A percentile compares a stretch with the other conserved stretches of the same genome.
phyloP scores from a whole-genome alignment of 2,329 filamentous ascomycete genomes.

The Trichoderma citrinoviride region DNA sequence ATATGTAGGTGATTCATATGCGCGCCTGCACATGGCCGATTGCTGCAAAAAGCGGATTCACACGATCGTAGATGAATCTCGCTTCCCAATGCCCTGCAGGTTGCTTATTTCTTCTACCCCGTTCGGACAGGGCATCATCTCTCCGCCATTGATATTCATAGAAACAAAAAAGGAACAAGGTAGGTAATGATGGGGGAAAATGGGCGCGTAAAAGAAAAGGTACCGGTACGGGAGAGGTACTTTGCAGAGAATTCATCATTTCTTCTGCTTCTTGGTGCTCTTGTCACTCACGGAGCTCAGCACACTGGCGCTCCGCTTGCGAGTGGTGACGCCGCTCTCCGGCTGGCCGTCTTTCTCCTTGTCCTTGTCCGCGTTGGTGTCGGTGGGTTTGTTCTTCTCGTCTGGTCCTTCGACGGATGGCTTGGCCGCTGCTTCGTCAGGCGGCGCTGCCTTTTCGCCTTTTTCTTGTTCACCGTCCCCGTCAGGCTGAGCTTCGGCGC shows the following conservation, averaged over 20 bases:
- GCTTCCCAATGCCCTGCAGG: background rate
- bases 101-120: background rate
- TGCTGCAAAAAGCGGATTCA: background rate
- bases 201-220: constrained; percentile 24
- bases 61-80: constrained; percentile 14
- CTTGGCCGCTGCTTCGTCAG: constrained; percentile 4
- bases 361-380: constrained; percentile 28
- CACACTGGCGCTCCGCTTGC: constrained; percentile 82
- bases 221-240: constrained; percentile 29
- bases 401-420: constrained; percentile 32
- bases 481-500: constrained; percentile 22
- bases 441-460: constrained; percentile 10
- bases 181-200: background rate
- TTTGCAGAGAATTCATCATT: constrained; percentile 31
- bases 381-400: background rate
- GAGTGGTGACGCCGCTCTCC: constrained; percentile 41
- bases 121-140: background rate
- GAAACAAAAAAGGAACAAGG: background rate
- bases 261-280: constrained; percentile 57
- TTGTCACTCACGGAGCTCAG: constrained; percentile 68
- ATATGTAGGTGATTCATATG: background rate
- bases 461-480: constrained; percentile 25
- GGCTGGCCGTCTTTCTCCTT: constrained; percentile 36
- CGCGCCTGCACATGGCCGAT: background rate
- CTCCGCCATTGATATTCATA: background rate